Evolutionary conservation across 805 yeast genomes (phyloP), one percentile per base, ranked within the genome.

Genomic region (Cyberlindnera petersonii): DNA sequence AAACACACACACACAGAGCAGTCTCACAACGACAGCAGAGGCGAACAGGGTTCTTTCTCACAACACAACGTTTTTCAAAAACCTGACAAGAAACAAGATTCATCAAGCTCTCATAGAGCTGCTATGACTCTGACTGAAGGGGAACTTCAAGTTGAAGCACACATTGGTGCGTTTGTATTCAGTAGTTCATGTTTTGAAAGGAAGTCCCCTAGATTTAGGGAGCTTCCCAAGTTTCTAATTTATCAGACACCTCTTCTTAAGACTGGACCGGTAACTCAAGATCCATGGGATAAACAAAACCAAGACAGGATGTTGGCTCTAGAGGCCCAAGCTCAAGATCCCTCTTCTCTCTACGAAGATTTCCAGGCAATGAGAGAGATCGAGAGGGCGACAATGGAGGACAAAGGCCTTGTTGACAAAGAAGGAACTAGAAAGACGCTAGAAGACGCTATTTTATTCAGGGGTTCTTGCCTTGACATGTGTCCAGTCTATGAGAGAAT

Each of bases 401-500:
- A 66, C 1, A 63, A 77, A 41, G 94, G 94, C 1, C 64, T 87
- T 4, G 96, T 93, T 4, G 98, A 93, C 59, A 82, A 80, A 31
- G 95, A 86, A 48, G 88, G 87, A 47, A 77, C 75, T 0, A 76
- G 87, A 29, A 87, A 88, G 60, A 79, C 82, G 39, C 68, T 93
- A n/a, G 79, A 76, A 44, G 95, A 91, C 44, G 98, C 98, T 2
- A 86, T 93, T 36, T 60, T 72, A 3, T 93, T 93, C 56, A 75
- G 77, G 42, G 99, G 99, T 4, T 74, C 95, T 1, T 93, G 98
- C 60, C 59, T 67, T 31, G 95, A 87, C 45, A 93, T 91, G 98
- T 93, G 98, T 60, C 98, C 99, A 0, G 75, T 77, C 0, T 91
- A 81, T 63, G 98, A 93, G 63, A 73, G 98, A 52, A 83, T 89